Conservation (phyloP, 2,329 filamentous ascomycete genomes). For the Rutstroemia sp. region DNA sequence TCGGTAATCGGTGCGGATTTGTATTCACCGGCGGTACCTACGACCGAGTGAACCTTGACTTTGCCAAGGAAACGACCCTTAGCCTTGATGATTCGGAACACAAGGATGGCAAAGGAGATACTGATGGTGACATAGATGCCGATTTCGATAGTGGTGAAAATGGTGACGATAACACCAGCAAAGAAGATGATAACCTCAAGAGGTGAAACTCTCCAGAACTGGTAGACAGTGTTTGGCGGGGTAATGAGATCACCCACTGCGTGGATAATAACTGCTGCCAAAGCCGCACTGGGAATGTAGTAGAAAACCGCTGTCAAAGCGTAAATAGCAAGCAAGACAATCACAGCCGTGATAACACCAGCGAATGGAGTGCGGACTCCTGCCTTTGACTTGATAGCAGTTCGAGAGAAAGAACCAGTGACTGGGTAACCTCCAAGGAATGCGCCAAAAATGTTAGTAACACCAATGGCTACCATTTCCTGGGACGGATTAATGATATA, state of each 20-base stretch:
- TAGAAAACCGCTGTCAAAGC: constrained; percentile 83
- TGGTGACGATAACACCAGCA: constrained; percentile 78
- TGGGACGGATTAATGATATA: constrained; percentile 94
- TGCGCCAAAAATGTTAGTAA: constrained; percentile 82
- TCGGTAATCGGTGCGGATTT: constrained; percentile 62
- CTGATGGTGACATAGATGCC: constrained; percentile 85
- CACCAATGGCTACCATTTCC: constrained; percentile 88
- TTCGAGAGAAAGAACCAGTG: constrained; percentile 92
- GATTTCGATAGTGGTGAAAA: constrained; percentile 84
- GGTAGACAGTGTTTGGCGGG: constrained; percentile 82
- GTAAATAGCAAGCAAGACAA: constrained; percentile 87
- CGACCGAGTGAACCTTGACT: constrained; percentile 76
- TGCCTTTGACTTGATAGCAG: constrained; percentile 94
- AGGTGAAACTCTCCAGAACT: constrained; percentile 91
- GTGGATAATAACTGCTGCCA: constrained; percentile 90
- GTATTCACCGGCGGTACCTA: constrained; percentile 38
- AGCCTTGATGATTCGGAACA: constrained; percentile 79
- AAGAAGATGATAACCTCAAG: constrained; percentile 91
- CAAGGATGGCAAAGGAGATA: constrained; percentile 66
- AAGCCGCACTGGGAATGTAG: constrained; percentile 77
- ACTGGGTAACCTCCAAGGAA: constrained; percentile 89
- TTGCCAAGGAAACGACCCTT: constrained; percentile 77
- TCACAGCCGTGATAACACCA: constrained; percentile 76
- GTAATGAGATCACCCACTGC: constrained; percentile 91
- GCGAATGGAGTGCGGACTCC: constrained; percentile 88